Evolutionary conservation across 305 asterid genomes (phyloP).

Genomic region (Plantago coronopus): DNA sequence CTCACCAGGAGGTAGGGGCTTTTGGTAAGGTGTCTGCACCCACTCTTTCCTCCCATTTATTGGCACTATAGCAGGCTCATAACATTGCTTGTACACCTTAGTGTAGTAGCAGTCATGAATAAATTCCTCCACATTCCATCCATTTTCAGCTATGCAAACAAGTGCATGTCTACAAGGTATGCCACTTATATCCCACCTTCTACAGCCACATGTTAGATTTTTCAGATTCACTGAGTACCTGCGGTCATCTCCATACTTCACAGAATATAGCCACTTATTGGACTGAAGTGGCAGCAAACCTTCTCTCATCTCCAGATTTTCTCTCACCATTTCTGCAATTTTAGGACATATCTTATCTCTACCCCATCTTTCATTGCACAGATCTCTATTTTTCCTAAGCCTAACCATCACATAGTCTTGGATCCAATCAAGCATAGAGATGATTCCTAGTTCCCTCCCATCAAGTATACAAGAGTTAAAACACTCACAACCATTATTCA

Average conservation of each 20-base stretch:
- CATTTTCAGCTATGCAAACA: background rate
- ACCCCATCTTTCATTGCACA: background rate
- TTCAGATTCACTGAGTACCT: background rate
- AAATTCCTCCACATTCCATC: background rate
- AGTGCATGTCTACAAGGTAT: background rate
- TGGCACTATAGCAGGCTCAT: background rate
- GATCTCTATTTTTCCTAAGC: background rate
- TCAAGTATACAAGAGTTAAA: background rate
- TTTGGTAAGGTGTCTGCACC: background rate
- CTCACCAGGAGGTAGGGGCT: background rate
- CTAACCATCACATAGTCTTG: background rate
- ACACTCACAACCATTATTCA: constrained; percentile 1
- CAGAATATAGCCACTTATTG: background rate
- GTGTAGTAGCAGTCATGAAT: background rate
- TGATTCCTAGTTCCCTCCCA: background rate
- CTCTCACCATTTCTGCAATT: background rate
- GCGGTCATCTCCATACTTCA: background rate
- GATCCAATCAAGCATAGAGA: background rate
- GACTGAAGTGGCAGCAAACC: too few species aligned
- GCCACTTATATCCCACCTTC: background rate
- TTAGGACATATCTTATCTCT: background rate
- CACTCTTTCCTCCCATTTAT: background rate
- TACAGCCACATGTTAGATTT: background rate
- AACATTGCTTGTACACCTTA: background rate
- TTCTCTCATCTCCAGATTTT: too few species aligned